Evolutionary conservation across 2,329 filamentous ascomycete species (phyloP).

Genomic region (Onygenales sp.): DNA sequence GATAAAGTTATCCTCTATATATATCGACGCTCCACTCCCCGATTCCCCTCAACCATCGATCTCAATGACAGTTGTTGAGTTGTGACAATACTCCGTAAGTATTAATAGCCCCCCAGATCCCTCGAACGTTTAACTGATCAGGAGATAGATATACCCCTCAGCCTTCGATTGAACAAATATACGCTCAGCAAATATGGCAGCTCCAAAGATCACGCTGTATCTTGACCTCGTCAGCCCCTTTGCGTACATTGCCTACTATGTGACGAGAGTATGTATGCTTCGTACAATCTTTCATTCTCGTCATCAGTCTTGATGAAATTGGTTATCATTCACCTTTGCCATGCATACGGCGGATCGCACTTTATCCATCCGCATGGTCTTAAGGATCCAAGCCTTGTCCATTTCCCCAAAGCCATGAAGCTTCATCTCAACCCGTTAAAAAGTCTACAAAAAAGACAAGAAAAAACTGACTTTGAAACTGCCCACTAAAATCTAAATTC

Average conservation of each 20-base stretch:
- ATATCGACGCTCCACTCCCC: no score
- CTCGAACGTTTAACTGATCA: no score
- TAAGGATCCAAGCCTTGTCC: no score
- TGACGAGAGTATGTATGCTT: conserved; percentile 39
- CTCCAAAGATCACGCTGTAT: conserved; percentile 46
- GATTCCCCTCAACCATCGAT: no score
- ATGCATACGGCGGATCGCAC: neutral
- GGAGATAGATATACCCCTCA: no score
- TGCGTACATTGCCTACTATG: conserved; percentile 50
- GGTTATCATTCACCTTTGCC: neutral
- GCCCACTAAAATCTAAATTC: neutral
- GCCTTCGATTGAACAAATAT: neutral
- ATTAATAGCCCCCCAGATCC: no score
- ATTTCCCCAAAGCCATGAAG: no score
- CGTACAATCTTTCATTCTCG: neutral
- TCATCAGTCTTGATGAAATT: neutral
- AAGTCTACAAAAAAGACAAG: neutral
- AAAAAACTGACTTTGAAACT: neutral
- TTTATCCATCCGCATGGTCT: no score
- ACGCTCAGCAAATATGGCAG: conserved; percentile 28
- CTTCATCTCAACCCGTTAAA: neutral
- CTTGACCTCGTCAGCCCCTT: conserved; percentile 53
- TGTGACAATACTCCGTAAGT: no score
- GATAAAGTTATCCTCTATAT: no score
- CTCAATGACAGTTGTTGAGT: no score